Base-by-base conservation (phyloP, 2,329 filamentous ascomycete genomes). In the Paracamarosporium sp. region DNA sequence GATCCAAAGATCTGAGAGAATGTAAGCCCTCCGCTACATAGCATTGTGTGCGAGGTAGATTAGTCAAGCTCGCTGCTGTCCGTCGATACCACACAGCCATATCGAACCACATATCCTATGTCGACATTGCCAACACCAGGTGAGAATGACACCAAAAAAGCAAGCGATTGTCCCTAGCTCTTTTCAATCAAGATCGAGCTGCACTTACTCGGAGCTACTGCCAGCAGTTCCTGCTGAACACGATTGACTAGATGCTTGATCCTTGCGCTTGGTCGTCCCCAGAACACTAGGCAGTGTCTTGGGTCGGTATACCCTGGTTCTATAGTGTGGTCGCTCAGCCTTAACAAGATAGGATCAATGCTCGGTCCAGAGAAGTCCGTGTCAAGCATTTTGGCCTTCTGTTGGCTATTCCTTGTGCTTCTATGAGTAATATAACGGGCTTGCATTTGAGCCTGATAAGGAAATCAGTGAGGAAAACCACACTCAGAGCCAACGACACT, bases 221-320 rank as follows among this genome's bases (percentile, higher is more conserved):
- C 78, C 55, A 82, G 80, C 46, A 96, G 79, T 67, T 86, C 83
- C 48, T 82, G 75, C 76, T 97, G 94, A 28, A 97, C 78, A 55
- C 84, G 83, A 2, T 80, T 77, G 2, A 94, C 86, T 57, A 98
- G 78, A 20, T 83, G 78, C 44, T 89, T 82, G 17, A 97, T 82
- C 64, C 89, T 86, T 44, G 86, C 78, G 0, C 93, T 90, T 15
- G 94, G 94, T 6, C 93, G 84, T 3, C 91, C 92, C 92, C 93
- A 97, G 71, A 97, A 88, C 0, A 93, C 91, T 11, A 97, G 82
- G 72, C 93, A 96, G 69, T 97, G 84, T 38, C 94, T 83, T 40
- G 86, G 85, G 72, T 98, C 94, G 50, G 82, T 75, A 72, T 90
- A 96, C 1, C 86, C 86, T 1, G 88, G 88, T 61, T 91, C 84